Base-by-base conservation (phyloP, 108 stramenopile genomes). In the Chaetoceros muelleri region DNA sequence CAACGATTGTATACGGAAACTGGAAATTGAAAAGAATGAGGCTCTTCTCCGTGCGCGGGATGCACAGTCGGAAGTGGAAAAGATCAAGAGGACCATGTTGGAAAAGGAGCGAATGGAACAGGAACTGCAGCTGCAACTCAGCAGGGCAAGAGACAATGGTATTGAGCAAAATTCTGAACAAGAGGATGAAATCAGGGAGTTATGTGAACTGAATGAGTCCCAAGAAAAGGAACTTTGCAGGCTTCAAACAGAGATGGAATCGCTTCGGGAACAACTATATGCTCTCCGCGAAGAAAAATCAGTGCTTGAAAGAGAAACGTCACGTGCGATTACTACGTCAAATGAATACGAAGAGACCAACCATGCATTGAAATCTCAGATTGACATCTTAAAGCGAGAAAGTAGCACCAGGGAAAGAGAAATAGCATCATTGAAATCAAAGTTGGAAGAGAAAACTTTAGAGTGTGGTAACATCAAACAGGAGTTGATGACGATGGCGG, bases 391-490 rank as follows among this genome's bases (percentile, higher is more conserved):
- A 44, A 7, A 57, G 19, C 16, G 19, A 8, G 58, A 58, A 21
- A 51, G 49, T 20, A 51, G 49, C 17, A 20, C 8, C 19, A 51
- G 16, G 21, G 21, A 19, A 20, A 51, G 49, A 51, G 19, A 8
- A 16, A 68, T 67, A 19, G 21, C 49, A 16, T 26, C 44, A 45
- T 55, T 67, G 30, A 52, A 57, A 22, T 44, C 34, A 1, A 55
- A 62, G 50, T 57, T 73, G n/a, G 29, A 46, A 20, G 52, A 45
- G 28, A 73, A 65, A 26, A 58, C 48, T 24, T n/a, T n/a, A n/a
- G n/a, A n/a, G n/a, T n/a, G n/a, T n/a, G n/a, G n/a, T n/a, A n/a
- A n/a, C n/a, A n/a, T n/a, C n/a, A n/a, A n/a, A n/a, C n/a, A n/a
- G n/a, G n/a, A n/a, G n/a, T n/a, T n/a, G n/a, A n/a, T n/a, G n/a